Evolutionary conservation across 2,329 filamentous ascomycete species (phyloP), one percentile per base, ranked within the genome.

Genomic region (Fusarium proliferatum): DNA sequence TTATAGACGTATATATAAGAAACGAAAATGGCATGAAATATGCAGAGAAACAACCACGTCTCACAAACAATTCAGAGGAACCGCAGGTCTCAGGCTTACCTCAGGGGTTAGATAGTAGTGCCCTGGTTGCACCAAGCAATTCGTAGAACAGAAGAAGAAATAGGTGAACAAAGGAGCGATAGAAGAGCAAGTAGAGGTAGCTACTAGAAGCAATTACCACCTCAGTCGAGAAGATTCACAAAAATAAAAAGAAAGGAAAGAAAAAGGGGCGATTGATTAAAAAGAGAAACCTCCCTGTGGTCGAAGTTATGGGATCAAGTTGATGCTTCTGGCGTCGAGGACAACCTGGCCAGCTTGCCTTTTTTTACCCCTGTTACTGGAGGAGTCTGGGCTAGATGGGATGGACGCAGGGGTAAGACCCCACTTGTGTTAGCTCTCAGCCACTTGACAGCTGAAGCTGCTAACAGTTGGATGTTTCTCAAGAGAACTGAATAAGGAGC

Each of bases 331-430:
- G 33, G 46, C 51, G 61, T 75, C 66, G 61, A 78, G 76, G 76
- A 78, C 76, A 78, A 77, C 75, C 74, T 78, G 76, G 72, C 73
- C 67, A 66, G 74, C 65, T 77, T 67, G 51, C 67, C 64, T 65
- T 74, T 73, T 71, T 73, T 60, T 62, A 67, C 33, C 60, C 72
- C 57, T 72, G 68, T 67, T 61, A 55, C 30, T 68, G 58, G 58
- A 42, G 41, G 41, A 58, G 55, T 33, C 48, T 61, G 30, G 63
- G 43, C 64, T 58, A 57, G 38, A 45, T 19, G 53, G 53, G 64
- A 73, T 73, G 48, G 73, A 74, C 66, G 75, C 76, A 78, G 75
- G 76, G 76, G 76, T 69, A 38, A 58, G 69, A 61, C 46, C 67
- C 76, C 71, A 72, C 74, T 75, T 67, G 59, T 71, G 59, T 62